A percentile compares a stretch with the other conserved stretches of the same genome.
phyloP scores from a whole-genome alignment of 306 rosid genomes.

The Cercis canadensis region DNA sequence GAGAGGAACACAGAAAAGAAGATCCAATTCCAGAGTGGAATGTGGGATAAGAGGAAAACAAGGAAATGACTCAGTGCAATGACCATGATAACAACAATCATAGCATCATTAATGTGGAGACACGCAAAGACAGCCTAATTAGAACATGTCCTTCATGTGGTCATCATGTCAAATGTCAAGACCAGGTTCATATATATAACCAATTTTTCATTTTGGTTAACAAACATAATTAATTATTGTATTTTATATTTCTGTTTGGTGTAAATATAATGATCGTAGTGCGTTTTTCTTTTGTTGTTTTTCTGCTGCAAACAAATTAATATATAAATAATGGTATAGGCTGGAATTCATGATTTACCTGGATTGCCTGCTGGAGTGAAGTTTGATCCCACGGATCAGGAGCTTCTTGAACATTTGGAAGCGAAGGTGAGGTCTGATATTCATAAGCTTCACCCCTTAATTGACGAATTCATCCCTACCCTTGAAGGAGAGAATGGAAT shows the following conservation, averaged over 20 bases:
- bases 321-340: conserved; percentile 31
- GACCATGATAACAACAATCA: conserved; percentile 44
- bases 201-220: neutral
- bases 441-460: conserved; percentile 67
- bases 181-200: conserved; percentile 52
- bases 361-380: conserved; percentile 84
- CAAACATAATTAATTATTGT: neutral
- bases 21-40: conserved; percentile 39
- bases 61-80: conserved; percentile 64
- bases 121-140: conserved; percentile 51
- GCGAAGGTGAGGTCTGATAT: conserved; percentile 69
- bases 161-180: conserved; percentile 68
- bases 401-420: conserved; percentile 74
- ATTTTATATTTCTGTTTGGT: conserved; percentile 10
- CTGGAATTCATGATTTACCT: conserved; percentile 66
- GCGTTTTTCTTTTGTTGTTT: neutral
- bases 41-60: conserved; percentile 41
- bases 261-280: conserved; percentile 10
- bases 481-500: conserved; percentile 79
- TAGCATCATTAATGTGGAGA: conserved; percentile 40
- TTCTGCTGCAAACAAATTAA: neutral
- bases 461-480: conserved; percentile 79
- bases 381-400: conserved; percentile 86
- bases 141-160: conserved; percentile 79
- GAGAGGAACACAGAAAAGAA: conserved; percentile 42